Evolutionary conservation across 202 grass and related monocot species (phyloP).

Genomic region (Musa balbisiana): DNA sequence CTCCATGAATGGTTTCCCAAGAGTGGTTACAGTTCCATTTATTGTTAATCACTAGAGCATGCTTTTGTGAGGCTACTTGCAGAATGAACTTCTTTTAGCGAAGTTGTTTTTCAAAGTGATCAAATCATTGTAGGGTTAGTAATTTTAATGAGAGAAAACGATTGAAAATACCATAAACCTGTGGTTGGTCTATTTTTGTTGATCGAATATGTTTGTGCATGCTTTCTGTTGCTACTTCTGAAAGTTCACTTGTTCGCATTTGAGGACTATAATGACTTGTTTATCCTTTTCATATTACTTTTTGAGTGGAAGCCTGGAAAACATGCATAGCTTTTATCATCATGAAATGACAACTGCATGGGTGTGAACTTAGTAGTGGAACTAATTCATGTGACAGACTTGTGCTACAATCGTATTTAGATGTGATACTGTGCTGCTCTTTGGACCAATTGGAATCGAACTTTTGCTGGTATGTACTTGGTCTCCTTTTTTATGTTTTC

Average conservation of each 20-base stretch:
- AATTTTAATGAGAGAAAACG: not conserved
- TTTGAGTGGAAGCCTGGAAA: not conserved
- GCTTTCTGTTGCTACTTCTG: too few relatives aligned
- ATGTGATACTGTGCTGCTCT: slow-evolving; percentile 82
- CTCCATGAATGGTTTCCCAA: too few relatives aligned
- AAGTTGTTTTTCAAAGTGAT: not conserved
- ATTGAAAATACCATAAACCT: not conserved
- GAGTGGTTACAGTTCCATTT: too few relatives aligned
- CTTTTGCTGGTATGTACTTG: slow-evolving; percentile 61
- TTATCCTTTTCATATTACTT: too few relatives aligned
- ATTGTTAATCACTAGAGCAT: too few relatives aligned
- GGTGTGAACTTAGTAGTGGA: not conserved
- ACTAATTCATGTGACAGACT: slow-evolving; percentile 38
- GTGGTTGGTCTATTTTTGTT: not conserved
- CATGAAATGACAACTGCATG: not conserved
- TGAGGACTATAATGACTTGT: too few relatives aligned
- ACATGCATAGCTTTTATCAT: not conserved
- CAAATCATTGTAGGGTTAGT: not conserved
- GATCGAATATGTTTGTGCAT: too few relatives aligned
- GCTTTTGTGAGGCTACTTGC: too few relatives aligned
- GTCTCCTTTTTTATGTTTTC: slow-evolving; percentile 8
- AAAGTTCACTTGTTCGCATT: too few relatives aligned
- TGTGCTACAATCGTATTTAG: slow-evolving; percentile 76
- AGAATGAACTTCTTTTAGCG: too few relatives aligned
- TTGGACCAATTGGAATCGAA: slow-evolving; percentile 72